phyloP scores from a whole-genome alignment of 2,329 filamentous ascomycete genomes.

The Pseudopyricularia cyperi region DNA sequence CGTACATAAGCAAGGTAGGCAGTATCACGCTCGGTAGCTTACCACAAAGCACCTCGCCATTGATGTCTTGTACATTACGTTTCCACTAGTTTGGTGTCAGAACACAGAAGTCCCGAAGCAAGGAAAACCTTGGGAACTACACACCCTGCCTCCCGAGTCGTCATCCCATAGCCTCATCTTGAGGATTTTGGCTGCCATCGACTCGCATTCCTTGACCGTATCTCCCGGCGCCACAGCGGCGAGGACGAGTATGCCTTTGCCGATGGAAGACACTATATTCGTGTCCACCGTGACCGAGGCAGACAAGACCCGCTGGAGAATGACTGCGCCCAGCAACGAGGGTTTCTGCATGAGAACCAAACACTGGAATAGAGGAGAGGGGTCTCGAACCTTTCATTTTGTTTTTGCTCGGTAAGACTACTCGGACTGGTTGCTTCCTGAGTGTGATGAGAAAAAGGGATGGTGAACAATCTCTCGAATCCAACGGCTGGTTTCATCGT shows the following conservation, averaged over 20 bases:
- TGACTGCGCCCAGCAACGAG: constrained; percentile 40
- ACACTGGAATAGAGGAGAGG: not conserved
- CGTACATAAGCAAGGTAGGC: not conserved
- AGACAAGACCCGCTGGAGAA: constrained; percentile 86
- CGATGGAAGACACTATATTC: constrained; percentile 79
- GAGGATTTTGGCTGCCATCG: constrained; percentile 71
- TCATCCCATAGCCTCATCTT: constrained; percentile 91
- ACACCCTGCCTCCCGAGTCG: constrained; percentile 53
- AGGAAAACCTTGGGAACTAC: constrained; percentile 7
- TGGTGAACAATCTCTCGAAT: not conserved
- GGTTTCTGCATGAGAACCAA: constrained; percentile 4
- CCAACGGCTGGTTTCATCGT: not conserved
- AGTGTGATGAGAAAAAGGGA: not conserved
- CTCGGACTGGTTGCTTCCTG: not conserved
- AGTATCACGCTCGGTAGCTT: constrained; percentile 15
- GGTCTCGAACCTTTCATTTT: constrained; percentile 11
- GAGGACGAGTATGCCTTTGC: constrained; percentile 79
- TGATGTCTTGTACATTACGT: constrained; percentile 72
- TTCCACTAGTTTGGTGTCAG: constrained; percentile 57
- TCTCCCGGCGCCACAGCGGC: constrained; percentile 86
- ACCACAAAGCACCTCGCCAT: constrained; percentile 92
- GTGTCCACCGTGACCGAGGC: constrained; percentile 93
- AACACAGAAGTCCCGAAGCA: constrained; percentile 4
- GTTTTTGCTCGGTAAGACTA: not conserved
- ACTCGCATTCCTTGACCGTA: constrained; percentile 75